A percentile compares a stretch with the other conserved stretches of the same genome.
Evolutionary conservation across 2,329 filamentous ascomycete genomes (phyloP).

Genomic region (Trichoderma aggressivum): DNA sequence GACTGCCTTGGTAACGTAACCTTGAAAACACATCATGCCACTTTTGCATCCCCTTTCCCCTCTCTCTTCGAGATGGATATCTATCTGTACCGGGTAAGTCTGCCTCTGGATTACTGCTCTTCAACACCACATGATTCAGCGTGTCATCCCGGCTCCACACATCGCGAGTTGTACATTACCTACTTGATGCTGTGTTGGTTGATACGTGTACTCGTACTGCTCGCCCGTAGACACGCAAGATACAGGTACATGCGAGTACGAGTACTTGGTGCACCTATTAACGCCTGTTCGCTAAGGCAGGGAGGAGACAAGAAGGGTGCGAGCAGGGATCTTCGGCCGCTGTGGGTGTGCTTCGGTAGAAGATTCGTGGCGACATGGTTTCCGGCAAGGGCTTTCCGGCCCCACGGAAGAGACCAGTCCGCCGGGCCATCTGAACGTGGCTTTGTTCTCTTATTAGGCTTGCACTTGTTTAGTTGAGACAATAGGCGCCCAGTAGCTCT

Average conservation of each 20-base stretch:
- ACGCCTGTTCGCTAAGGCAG: neutral
- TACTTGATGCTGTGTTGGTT: neutral
- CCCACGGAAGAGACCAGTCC: slow-evolving; percentile 25
- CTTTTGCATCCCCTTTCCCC: neutral
- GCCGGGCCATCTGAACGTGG: slow-evolving; percentile 11
- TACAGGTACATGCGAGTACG: neutral
- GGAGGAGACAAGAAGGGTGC: neutral
- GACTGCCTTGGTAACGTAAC: neutral
- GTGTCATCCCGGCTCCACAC: neutral
- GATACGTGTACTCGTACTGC: neutral
- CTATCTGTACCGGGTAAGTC: neutral
- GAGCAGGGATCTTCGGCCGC: slow-evolving; percentile 2
- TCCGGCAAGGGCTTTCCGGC: slow-evolving; percentile 33
- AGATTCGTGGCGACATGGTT: slow-evolving; percentile 19
- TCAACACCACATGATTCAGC: neutral
- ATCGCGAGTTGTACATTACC: neutral
- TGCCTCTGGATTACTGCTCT: neutral
- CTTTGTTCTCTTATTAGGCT: neutral
- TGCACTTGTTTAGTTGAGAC: slow-evolving; percentile 9
- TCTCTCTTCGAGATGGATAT: neutral
- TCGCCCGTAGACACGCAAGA: neutral
- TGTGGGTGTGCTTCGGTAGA: slow-evolving; percentile 15
- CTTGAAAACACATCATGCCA: neutral
- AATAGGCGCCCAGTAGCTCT: slow-evolving; percentile 3
- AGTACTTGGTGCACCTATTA: neutral